A percentile compares a stretch with the other conserved stretches of the same genome.
These are phyloP conservation scores for Exophiala sp. DNA, from an alignment of 2,329 filamentous ascomycete species.

Conservation along the genomic window DNA sequence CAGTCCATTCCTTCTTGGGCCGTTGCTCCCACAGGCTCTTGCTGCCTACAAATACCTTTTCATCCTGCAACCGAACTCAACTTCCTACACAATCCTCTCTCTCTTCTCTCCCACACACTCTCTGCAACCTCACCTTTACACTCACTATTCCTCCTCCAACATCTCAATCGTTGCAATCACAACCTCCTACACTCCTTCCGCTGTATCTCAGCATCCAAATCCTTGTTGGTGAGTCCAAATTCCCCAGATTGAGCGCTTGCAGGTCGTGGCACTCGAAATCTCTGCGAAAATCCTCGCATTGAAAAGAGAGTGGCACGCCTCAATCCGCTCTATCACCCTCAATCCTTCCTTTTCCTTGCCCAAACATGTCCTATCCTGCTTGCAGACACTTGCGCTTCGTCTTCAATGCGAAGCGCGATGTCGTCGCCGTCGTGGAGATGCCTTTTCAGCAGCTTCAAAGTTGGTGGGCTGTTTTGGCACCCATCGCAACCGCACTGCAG, in stretches of 20 bases:
- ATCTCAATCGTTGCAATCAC: not conserved
- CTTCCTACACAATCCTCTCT: slow-evolving; percentile 6
- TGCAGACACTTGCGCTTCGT: not conserved
- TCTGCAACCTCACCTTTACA: slow-evolving; percentile 4
- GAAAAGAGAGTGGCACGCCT: slow-evolving; percentile 1
- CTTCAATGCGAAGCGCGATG: not conserved
- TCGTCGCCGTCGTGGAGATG: not conserved
- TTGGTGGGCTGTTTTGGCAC: not conserved
- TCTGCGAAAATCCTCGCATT: not conserved
- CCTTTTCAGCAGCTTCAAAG: slow-evolving; percentile 2
- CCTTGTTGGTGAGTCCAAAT: slow-evolving; percentile 2
- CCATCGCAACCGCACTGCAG: no score
- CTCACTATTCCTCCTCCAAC: slow-evolving; percentile 12
- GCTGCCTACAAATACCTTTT: slow-evolving; percentile 13
- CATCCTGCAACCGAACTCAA: slow-evolving; percentile 3
- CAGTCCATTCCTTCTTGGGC: slow-evolving; percentile 11
- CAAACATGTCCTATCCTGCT: slow-evolving; percentile 1
- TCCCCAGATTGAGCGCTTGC: slow-evolving; percentile 1
- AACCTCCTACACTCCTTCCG: not conserved
- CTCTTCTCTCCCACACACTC: slow-evolving; percentile 9
- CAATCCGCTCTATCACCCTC: not conserved
- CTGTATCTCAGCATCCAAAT: slow-evolving; percentile 12
- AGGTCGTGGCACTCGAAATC: not conserved
- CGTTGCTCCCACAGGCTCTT: slow-evolving; percentile 1
- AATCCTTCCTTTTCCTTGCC: not conserved